Evolutionary conservation across 305 asterid genomes (phyloP), one percentile per base, ranked within the genome.

Genomic region (Fraxinus sp.): DNA sequence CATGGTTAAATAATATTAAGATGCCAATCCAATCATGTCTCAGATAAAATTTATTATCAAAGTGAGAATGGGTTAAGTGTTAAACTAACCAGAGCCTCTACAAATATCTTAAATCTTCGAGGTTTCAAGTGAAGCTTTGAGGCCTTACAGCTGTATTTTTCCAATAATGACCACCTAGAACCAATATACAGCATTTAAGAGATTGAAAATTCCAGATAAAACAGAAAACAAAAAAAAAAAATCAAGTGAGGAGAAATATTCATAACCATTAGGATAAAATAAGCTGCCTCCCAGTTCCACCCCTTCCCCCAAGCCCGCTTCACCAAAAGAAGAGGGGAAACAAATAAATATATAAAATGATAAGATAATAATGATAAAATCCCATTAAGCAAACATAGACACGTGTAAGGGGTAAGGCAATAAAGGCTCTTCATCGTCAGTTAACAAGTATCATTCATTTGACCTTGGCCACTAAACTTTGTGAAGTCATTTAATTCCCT

Each of bases 71-170:
- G 35, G 49, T 75, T 64, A 82, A 49, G 85, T 70, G 78, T 44
- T 49, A 81, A n/a, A 78, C 97, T 88, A 83, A 96, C 99, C 99
- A 96, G 87, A 82, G 97, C 89, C 88, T 96, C 98, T 64, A 94
- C 87, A 88, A 96, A 93, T 83, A 94, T 89, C 93, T 96, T 96
- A 88, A 91, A 94, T 86, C 99, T 94, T 78, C 99, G 94, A 37
- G 99, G 99, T 89, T 96, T 96, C 90, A 96, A 89, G 90, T 94
- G 99, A 83, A 96, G 98, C 93, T 94, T 94, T 78, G 99, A 96
- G 83, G 99, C 97, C 90, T 94, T 96, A 85, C 99, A 96, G 91
- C 99, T 94, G 88, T 91, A 94, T 86, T 96, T 94, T 89, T 96
- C 99, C 92, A 96, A 86, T 77, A 96, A 89, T 37, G 98, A 94